Base-by-base conservation (phyloP, 2,329 filamentous ascomycete genomes). In the Fusarium pseudonygamai region DNA sequence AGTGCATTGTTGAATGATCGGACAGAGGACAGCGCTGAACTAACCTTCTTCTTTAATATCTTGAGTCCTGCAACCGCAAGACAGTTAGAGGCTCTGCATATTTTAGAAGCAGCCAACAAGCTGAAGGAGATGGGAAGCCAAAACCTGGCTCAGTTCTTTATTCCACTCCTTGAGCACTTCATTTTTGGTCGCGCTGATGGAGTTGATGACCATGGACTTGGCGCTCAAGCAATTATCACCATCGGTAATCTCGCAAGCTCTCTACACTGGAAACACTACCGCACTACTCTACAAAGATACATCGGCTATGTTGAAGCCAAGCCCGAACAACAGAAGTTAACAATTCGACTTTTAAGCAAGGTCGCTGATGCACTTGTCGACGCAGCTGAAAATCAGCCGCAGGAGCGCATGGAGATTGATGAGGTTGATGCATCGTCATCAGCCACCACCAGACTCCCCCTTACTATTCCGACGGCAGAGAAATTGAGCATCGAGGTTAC, bases 151-250 rank as follows among this genome's bases (percentile, higher is more conserved):
- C 92, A 96, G 24, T 93, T 98, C 78, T 94, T 98, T 79, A 89
- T 99, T 45, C 97, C 96, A 2, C 86, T 99, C 26, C 87, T 98
- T 15, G 96, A 99, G 79, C 95, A 98, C 79, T 98, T 98, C 79
- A 92, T 98, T 30, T 96, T 97, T 79, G 93, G 95, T 66, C 90
- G 93, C 67, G 90, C 89, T 9, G 93, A 94, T 53, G 86, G 87
- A 14, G 85, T 81, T 28, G 94, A 97, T 79, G 95, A 94, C 40
- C 93, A 97, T 75, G 96, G 95, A 56, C 86, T 98, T 60, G 92
- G 94, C 56, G 94, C 95, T 22, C 94, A 98, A 81, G 92, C 96
- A 10, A 92, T 95, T n/a, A 89, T 87, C 15, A 93, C 95, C 0
- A 92, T 99, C 67, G 92, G 93, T 5, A 87, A 88, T 32, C 82